phyloP scores from a whole-genome alignment of 345 rosid genomes.

The Leavenworthia alabamica region DNA sequence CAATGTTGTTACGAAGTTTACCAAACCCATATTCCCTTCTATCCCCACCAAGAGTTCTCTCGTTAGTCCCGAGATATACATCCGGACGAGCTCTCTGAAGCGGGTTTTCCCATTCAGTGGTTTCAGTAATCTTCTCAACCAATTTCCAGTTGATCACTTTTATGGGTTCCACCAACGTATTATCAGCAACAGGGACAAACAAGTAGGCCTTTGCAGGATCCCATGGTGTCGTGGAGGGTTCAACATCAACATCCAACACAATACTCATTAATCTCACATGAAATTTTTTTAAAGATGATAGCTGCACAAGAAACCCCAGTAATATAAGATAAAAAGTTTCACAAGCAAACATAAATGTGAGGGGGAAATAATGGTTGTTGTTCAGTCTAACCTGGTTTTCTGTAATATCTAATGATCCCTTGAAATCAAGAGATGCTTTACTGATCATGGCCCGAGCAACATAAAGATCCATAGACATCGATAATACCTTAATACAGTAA shows the following conservation, averaged over 20 bases:
- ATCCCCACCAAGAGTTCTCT: slow-evolving; percentile 97
- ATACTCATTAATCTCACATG: slow-evolving; percentile 98
- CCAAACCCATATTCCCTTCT: slow-evolving; percentile 97
- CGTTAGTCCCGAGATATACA: slow-evolving; percentile 95
- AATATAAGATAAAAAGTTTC: background rate
- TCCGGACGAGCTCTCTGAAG: slow-evolving; percentile 98
- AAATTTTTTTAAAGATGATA: slow-evolving; percentile 82
- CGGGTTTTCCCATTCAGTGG: slow-evolving; percentile 85
- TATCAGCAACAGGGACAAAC: slow-evolving; percentile 86
- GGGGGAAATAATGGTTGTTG: background rate
- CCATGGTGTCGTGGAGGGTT: slow-evolving; percentile 99
- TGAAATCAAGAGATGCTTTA: slow-evolving; percentile 90
- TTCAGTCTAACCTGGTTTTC: slow-evolving; percentile 65
- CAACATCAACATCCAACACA: slow-evolving; percentile 97
- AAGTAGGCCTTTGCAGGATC: slow-evolving; percentile 97
- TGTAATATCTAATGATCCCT: slow-evolving; percentile 57
- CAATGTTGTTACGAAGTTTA: slow-evolving; percentile 86
- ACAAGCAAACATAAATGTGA: slow-evolving; percentile 7
- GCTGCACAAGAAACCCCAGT: slow-evolving; percentile 45
- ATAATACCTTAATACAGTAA: slow-evolving; percentile 74
- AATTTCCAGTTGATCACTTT: slow-evolving; percentile 82
- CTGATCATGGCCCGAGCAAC: slow-evolving; percentile 97
- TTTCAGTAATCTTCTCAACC: slow-evolving; percentile 50
- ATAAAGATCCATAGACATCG: slow-evolving; percentile 99
- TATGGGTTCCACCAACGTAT: slow-evolving; percentile 53